Evolutionary conservation across 73 alveolate species (phyloP).

Genomic region (Tetrahymena borealis): DNA sequence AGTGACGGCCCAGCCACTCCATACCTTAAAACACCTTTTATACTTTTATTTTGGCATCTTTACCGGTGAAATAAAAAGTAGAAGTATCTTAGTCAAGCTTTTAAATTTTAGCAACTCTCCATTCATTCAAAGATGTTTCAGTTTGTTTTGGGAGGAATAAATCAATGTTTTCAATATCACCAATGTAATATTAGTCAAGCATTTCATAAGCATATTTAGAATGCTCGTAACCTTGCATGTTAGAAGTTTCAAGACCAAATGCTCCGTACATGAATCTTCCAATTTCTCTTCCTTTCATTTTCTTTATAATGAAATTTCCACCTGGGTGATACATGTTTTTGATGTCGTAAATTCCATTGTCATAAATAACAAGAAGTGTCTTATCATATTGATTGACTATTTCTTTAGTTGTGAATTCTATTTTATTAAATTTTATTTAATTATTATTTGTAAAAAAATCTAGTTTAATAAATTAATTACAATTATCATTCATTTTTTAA

Average conservation of each 20-base stretch:
- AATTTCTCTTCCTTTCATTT: conserved; percentile 56
- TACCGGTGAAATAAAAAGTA: background rate
- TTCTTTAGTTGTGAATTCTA: background rate
- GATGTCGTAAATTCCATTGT: conserved; percentile 16
- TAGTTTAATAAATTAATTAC: background rate
- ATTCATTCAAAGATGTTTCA: background rate
- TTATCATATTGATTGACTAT: background rate
- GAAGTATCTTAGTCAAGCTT: background rate
- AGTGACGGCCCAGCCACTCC: background rate
- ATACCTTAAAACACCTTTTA: background rate
- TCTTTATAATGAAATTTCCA: conserved; percentile 45
- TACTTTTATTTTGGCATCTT: background rate
- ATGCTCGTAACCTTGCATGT: background rate
- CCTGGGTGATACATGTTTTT: conserved; percentile 58
- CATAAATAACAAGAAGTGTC: conserved; percentile 9
- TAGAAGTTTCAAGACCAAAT: conserved; percentile 39
- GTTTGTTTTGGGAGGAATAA: background rate
- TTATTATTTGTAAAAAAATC: background rate
- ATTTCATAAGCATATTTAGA: conserved; percentile 23
- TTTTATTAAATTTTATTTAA: background rate
- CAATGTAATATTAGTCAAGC: conserved; percentile 6
- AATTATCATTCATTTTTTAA: background rate
- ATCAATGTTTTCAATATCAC: background rate
- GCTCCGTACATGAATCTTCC: conserved; percentile 64
- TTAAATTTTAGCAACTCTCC: background rate